A percentile compares a stretch with the other conserved stretches of the same genome.
phyloP scores from a whole-genome alignment of 2,329 filamentous ascomycete genomes.

The Pestalotiopsis sp. region DNA sequence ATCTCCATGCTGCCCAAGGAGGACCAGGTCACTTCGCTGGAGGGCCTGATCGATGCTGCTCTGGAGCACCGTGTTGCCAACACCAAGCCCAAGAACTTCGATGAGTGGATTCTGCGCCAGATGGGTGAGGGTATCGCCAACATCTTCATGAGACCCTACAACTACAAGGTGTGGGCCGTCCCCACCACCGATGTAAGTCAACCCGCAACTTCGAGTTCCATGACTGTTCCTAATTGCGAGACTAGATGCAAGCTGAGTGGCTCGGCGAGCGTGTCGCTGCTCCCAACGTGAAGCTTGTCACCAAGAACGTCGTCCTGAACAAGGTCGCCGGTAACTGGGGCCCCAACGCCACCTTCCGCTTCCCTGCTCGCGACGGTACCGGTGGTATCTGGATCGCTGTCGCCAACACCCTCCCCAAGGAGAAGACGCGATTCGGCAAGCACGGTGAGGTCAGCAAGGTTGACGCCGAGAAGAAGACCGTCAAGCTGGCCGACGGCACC shows the following conservation, averaged over 20 bases:
- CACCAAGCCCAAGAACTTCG: conserved; percentile 94
- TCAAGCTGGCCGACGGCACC: conserved; percentile 81
- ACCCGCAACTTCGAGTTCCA: background rate
- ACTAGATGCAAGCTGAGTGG: conserved; percentile 97
- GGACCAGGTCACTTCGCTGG: conserved; percentile 91
- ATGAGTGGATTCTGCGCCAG: conserved; percentile 96
- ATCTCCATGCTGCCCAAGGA: conserved; percentile 98
- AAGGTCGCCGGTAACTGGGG: conserved; percentile 98
- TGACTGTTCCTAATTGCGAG: conserved; percentile 2
- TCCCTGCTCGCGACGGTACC: conserved; percentile 92
- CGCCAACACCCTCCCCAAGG: conserved; percentile 85
- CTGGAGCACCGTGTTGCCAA: conserved; percentile 83
- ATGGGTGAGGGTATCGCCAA: conserved; percentile 89
- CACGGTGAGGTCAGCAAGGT: conserved; percentile 84
- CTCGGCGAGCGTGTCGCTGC: conserved; percentile 97
- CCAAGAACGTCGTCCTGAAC: conserved; percentile 91
- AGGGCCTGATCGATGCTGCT: conserved; percentile 94
- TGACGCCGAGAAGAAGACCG: conserved; percentile 81
- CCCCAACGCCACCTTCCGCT: conserved; percentile 96
- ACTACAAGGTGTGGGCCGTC: conserved; percentile 99
- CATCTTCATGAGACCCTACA: conserved; percentile 98
- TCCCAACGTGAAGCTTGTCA: conserved; percentile 91
- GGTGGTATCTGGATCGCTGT: conserved; percentile 99
- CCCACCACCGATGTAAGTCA: conserved; percentile 85
- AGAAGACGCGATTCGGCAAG: conserved; percentile 90